phyloP scores from a whole-genome alignment of 805 yeast genomes.

The Metschnikowia santaceciliae region DNA sequence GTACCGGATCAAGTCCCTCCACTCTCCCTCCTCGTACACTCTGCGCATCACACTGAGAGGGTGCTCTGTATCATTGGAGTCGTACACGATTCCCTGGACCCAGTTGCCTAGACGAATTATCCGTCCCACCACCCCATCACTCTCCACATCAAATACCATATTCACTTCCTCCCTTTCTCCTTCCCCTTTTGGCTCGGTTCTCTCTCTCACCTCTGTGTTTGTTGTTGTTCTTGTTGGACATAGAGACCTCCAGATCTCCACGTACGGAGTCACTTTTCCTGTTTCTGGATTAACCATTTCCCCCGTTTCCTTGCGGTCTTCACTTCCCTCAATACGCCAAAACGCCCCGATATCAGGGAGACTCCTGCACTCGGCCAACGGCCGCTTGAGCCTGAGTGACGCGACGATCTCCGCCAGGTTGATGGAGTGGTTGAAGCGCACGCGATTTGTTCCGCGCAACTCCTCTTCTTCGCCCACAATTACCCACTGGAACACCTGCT shows the following conservation, averaged over 20 bases:
- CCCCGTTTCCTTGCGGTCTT: constrained; percentile 48
- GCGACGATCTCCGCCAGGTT: constrained; percentile 37
- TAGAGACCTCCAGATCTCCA: constrained; percentile 54
- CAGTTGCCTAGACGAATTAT: constrained; percentile 48
- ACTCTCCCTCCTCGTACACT: constrained; percentile 15
- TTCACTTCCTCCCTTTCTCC: constrained; percentile 18
- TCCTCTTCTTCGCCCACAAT: constrained; percentile 48
- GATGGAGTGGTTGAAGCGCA: constrained; percentile 41
- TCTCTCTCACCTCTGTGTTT: constrained; percentile 23
- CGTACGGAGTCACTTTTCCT: constrained; percentile 39
- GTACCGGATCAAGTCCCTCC: constrained; percentile 26
- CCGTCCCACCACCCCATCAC: constrained; percentile 37
- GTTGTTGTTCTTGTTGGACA: constrained; percentile 36
- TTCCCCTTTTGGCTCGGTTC: not conserved
- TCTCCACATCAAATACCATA: constrained; percentile 9
- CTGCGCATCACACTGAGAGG: constrained; percentile 30
- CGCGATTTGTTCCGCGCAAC: constrained; percentile 30
- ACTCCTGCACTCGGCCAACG: constrained; percentile 23
- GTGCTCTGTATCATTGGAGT: constrained; percentile 14
- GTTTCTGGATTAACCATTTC: constrained; percentile 45
- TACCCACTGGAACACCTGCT: constrained; percentile 50
- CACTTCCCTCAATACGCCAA: constrained; percentile 31
- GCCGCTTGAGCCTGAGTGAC: constrained; percentile 27
- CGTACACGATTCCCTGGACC: constrained; percentile 46
- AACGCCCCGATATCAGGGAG: constrained; percentile 47